Conservation (phyloP, 306 rosid species). For the Cicer cuneatum region DNA sequence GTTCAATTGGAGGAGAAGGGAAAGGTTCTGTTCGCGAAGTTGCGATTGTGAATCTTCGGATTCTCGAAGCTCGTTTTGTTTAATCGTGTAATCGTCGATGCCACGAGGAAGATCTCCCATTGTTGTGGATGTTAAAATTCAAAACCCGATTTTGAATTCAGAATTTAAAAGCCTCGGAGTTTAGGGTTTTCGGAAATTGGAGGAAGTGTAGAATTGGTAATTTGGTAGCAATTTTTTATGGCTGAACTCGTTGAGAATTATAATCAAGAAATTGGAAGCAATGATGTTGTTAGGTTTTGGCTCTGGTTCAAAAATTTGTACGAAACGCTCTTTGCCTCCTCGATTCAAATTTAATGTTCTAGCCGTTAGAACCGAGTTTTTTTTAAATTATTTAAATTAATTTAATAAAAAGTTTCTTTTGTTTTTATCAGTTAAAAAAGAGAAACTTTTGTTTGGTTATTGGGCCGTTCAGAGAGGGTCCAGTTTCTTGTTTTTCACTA, state of each 20-base stretch:
- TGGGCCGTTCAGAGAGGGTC: too few species aligned
- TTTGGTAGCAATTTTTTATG: background rate
- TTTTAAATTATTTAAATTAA: background rate
- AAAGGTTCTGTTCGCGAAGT: slow-evolving; percentile 56
- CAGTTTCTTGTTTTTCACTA: too few species aligned
- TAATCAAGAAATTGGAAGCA: background rate
- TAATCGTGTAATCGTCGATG: slow-evolving; percentile 57
- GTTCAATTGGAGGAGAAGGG: slow-evolving; percentile 57
- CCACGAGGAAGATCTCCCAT: slow-evolving; percentile 68
- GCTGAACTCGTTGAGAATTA: background rate
- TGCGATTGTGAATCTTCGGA: slow-evolving; percentile 62
- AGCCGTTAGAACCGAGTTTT: slow-evolving; percentile 64
- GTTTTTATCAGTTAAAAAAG: too few species aligned
- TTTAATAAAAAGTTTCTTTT: background rate
- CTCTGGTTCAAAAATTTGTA: background rate
- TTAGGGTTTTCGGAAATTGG: slow-evolving; percentile 24
- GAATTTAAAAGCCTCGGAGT: background rate
- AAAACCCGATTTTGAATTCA: slow-evolving; percentile 11
- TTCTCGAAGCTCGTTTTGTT: slow-evolving; percentile 73
- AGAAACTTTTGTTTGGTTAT: too few species aligned
- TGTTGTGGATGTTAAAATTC: background rate
- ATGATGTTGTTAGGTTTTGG: background rate
- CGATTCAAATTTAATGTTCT: slow-evolving; percentile 54
- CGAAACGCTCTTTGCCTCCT: background rate
- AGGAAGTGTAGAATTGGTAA: background rate